Conservation (phyloP, 2,329 filamentous ascomycete species). For the Paraphaeosphaeria sporulosa region DNA sequence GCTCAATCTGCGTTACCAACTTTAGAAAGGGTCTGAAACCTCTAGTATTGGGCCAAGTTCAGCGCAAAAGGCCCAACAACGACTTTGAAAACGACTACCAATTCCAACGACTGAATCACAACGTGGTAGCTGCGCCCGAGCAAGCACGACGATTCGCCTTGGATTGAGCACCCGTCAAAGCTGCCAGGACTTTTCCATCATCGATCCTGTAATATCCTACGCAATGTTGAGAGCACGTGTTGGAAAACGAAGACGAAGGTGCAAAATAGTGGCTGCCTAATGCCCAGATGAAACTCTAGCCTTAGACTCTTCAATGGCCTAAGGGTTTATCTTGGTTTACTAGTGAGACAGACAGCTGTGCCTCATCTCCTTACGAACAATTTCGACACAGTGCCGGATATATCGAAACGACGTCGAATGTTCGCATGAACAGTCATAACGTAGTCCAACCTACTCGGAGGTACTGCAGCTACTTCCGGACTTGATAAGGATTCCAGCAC, state of each 20-base stretch:
- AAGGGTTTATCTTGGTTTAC: no score
- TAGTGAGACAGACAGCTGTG: no score
- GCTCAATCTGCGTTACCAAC: slow-evolving; percentile 26
- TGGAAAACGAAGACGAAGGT: no score
- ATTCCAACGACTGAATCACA: slow-evolving; percentile 7
- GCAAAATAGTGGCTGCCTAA: no score
- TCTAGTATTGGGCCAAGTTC: slow-evolving; percentile 18
- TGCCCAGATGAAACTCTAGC: no score
- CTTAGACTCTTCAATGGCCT: no score
- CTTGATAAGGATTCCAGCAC: background rate
- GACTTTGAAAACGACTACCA: slow-evolving; percentile 4
- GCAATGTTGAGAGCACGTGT: no score
- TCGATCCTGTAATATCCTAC: background rate
- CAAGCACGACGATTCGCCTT: slow-evolving; percentile 1
- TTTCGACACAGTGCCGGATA: no score
- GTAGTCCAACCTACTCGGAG: background rate
- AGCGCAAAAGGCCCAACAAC: background rate
- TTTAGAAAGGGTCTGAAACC: slow-evolving; percentile 33
- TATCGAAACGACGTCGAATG: no score
- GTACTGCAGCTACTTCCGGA: background rate
- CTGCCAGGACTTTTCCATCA: background rate
- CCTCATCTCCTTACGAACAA: no score
- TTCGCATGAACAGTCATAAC: no score
- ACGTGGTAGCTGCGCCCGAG: background rate
- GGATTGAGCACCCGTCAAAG: background rate